Conservation (phyloP, 2,329 filamentous ascomycete genomes). For the Colletotrichum melonis region DNA sequence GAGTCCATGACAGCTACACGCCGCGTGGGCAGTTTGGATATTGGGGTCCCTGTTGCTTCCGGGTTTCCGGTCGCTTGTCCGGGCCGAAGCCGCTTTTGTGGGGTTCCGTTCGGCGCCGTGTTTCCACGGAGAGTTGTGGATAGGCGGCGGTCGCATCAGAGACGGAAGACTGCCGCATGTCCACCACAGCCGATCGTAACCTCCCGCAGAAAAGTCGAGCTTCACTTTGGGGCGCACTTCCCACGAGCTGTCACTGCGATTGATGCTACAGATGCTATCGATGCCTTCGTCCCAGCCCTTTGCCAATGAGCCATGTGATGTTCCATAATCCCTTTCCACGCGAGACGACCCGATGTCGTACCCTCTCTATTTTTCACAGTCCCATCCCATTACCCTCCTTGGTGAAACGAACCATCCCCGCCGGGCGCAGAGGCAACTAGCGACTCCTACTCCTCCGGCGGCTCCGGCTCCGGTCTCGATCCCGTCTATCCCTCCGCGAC, state of each 20-base stretch:
- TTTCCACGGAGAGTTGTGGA: neutral
- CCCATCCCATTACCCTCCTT: neutral
- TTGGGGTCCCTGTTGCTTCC: too few species aligned
- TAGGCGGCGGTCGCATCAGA: neutral
- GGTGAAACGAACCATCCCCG: neutral
- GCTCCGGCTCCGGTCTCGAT: conserved; percentile 22
- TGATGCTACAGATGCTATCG: neutral
- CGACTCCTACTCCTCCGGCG: conserved; percentile 29
- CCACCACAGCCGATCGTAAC: too few species aligned
- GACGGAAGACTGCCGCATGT: neutral
- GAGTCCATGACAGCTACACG: too few species aligned
- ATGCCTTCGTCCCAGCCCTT: neutral
- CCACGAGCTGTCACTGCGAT: neutral
- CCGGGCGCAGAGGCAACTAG: conserved; percentile 2
- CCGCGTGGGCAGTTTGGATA: too few species aligned
- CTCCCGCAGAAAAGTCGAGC: too few species aligned
- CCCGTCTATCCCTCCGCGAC: conserved; percentile 21
- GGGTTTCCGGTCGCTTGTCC: too few species aligned
- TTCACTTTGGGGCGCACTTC: neutral
- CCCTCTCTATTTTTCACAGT: neutral
- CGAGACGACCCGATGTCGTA: neutral
- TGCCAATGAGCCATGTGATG: neutral
- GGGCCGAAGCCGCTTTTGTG: neutral
- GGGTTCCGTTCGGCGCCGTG: neutral
- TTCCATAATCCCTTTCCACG: neutral